These are phyloP conservation scores for Metarhizium sp. DNA, from an alignment of 2,329 filamentous ascomycete species.

Conservation along the genomic window DNA sequence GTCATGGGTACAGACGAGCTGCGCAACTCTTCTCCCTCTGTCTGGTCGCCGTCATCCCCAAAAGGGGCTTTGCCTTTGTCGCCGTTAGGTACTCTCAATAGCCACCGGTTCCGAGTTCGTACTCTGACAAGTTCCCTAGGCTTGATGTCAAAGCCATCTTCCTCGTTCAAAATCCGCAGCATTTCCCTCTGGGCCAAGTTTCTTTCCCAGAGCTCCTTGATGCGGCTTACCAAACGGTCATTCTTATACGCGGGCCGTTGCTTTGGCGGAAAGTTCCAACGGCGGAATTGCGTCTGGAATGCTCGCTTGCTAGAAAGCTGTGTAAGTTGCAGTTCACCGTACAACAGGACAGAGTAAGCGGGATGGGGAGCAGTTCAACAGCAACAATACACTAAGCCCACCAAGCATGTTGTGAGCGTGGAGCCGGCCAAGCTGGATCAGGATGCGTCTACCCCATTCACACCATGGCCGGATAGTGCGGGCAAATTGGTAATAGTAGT, in stretches of 20 bases:
- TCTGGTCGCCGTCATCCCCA: slow-evolving; percentile 35
- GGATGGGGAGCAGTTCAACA: neutral
- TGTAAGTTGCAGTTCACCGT: slow-evolving; percentile 9
- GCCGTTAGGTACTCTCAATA: slow-evolving; percentile 52
- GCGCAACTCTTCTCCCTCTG: slow-evolving; percentile 4
- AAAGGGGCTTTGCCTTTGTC: slow-evolving; percentile 49
- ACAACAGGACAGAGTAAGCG: neutral
- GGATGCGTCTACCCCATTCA: neutral
- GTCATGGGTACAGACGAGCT: neutral
- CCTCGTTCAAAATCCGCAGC: slow-evolving; percentile 57
- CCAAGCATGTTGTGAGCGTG: neutral
- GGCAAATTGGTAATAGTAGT: neutral
- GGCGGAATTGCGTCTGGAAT: slow-evolving; percentile 66
- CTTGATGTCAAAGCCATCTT: slow-evolving; percentile 63
- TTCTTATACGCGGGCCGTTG: slow-evolving; percentile 65
- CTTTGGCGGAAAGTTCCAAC: slow-evolving; percentile 72
- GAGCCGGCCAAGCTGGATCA: neutral
- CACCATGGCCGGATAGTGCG: neutral
- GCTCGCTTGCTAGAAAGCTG: slow-evolving; percentile 54
- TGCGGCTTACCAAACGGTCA: slow-evolving; percentile 52
- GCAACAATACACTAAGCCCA: neutral
- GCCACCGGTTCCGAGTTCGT: slow-evolving; percentile 58
- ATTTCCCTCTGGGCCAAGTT: slow-evolving; percentile 68
- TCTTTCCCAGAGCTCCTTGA: slow-evolving; percentile 69
- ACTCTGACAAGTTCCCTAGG: slow-evolving; percentile 62